phyloP scores from a whole-genome alignment of 2,329 filamentous ascomycete genomes.

The Penicillium crustosum region DNA sequence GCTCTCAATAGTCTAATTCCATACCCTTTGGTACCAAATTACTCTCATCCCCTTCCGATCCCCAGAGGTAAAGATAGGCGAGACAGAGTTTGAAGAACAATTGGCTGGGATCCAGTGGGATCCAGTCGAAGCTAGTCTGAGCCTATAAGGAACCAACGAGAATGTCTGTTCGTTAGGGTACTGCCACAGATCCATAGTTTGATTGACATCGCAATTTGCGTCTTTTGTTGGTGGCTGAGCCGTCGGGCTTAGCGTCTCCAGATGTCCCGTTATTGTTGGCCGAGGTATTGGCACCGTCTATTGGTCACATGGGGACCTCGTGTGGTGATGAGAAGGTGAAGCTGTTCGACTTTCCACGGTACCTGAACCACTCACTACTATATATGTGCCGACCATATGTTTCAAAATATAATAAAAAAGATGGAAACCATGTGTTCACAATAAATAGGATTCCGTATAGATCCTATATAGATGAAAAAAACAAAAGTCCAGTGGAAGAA shows the following conservation, averaged over 20 bases:
- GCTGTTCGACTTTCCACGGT: background rate
- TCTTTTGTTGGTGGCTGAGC: slow-evolving; percentile 9
- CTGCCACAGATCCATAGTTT: slow-evolving; percentile 1
- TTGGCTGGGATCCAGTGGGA: background rate
- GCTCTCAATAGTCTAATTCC: slow-evolving; percentile 6
- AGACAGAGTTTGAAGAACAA: background rate
- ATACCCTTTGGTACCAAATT: background rate
- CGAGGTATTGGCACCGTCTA: background rate
- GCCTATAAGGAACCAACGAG: slow-evolving; percentile 1
- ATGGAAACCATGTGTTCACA: background rate
- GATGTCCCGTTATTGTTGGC: background rate
- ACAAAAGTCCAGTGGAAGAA: background rate
- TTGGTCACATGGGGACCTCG: background rate
- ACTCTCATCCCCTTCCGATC: background rate
- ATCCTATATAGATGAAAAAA: background rate
- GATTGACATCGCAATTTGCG: background rate
- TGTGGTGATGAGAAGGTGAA: background rate
- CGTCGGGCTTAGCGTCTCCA: slow-evolving; percentile 5
- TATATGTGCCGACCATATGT: background rate
- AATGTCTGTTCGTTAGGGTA: slow-evolving; percentile 1
- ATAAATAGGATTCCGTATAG: background rate
- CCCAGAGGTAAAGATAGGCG: slow-evolving; percentile 2
- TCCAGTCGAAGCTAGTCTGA: background rate
- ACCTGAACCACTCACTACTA: background rate
- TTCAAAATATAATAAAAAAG: background rate